These are phyloP conservation scores for Mortierella polycephala DNA, from an alignment of 371 early-diverging fungal species.

Conservation along the genomic window DNA sequence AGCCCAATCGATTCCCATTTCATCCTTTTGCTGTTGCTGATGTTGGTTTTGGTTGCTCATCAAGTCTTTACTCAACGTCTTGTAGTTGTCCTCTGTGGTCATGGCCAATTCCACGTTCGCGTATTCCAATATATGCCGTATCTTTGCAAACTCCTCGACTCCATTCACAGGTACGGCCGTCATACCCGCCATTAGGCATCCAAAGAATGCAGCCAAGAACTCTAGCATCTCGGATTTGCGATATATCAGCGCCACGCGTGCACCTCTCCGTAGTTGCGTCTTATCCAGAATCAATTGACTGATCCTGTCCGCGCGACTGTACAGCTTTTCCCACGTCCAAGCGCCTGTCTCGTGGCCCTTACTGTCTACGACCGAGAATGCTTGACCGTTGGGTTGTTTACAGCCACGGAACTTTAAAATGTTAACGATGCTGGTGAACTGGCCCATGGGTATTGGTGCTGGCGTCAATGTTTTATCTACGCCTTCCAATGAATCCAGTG, in stretches of 20 bases:
- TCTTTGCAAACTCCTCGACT: constrained; percentile 79
- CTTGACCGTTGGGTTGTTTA: constrained; percentile 19
- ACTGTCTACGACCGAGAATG: constrained; percentile 73
- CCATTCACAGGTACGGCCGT: constrained; percentile 85
- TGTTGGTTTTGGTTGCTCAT: constrained; percentile 44
- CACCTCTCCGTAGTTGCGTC: constrained; percentile 62
- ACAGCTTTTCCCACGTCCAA: constrained; percentile 76
- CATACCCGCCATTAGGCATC: constrained; percentile 80
- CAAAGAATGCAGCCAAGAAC: constrained; percentile 78
- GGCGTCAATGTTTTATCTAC: constrained; percentile 20
- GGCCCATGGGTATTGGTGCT: not conserved
- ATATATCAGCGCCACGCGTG: constrained; percentile 80
- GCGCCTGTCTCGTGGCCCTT: constrained; percentile 71
- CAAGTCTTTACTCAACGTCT: constrained; percentile 71
- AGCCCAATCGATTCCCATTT: constrained; percentile 59
- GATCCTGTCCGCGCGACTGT: constrained; percentile 73
- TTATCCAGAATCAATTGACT: constrained; percentile 65
- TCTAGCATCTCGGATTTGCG: constrained; percentile 81
- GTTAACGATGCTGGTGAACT: constrained; percentile 59
- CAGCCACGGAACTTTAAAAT: constrained; percentile 13
- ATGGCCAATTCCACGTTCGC: constrained; percentile 71
- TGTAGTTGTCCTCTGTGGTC: constrained; percentile 80
- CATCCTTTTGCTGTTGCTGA: constrained; percentile 25
- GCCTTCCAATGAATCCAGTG: constrained; percentile 7
- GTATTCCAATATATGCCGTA: constrained; percentile 73